Base-by-base conservation (phyloP, 1,139 yeast genomes). In the Pichia sp. region DNA sequence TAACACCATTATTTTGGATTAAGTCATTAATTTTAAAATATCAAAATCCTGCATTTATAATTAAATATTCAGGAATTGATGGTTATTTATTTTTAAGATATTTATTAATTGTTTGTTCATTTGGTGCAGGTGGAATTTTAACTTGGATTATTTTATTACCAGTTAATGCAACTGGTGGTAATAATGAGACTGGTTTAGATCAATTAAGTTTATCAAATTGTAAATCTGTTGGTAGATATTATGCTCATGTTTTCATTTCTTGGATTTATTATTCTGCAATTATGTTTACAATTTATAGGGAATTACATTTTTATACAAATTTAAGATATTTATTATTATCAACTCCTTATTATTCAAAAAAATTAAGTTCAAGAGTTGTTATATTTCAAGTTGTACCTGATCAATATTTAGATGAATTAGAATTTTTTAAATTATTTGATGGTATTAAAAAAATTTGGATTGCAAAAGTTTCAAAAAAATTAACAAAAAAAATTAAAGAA, bases 1-100 rank as follows among this genome's bases (percentile, higher is more conserved):
- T 63, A 5, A 85, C 86, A 1, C 66, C 72, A 1, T 66, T 72
- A 41, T 58, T 68, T 10, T 84, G 92, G 94, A 52, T 82, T 4
- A 62, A 73, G 1, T 68, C 67, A 41, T 50, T 82, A 27, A 52
- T 80, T 40, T 52, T 62, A 11, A 78, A 79, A 54, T 78, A 84
- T 1, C 92, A 79, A 54, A 79, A 84, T 1, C 92, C 84, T 53
- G 58, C 82, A 2, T 86, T 74, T 60, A 65, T 87, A 45, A 74
- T 92, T 51, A 86, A 85, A 57, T 87, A 85, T 54, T 73, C 87
- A 29, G 95, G 96, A 36, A 64, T 87, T 11, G 97, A 90, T 63
- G 97, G 96, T 16, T 92, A 87, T 65, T 80, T 89, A 56, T 90
- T 86, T 60, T 64, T 87, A 44, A 73, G 98, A 53, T 92, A 81